Base-by-base conservation (phyloP, 345 rosid genomes). In the Odontarrhena argentea region DNA sequence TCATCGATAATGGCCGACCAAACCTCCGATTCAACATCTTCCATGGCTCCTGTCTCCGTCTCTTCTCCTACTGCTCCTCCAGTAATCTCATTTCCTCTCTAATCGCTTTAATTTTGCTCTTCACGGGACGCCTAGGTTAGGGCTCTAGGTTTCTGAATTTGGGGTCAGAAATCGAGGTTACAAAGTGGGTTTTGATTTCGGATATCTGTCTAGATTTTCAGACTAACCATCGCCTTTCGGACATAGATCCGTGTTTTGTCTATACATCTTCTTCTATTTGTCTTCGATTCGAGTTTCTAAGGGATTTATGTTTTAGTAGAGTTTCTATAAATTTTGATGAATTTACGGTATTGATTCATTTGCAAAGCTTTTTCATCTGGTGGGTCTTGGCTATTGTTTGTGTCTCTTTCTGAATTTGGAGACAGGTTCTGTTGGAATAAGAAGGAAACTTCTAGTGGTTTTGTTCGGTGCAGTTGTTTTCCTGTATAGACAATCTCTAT, bases 1-100 rank as follows among this genome's bases (percentile, higher is more conserved):
- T 13, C 63, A 44, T 37, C 48, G 67, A 13, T 18, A 45, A 87
- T 87, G 97, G 87, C 85, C 7, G 65, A 60, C 56, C 86, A 80
- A 10, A 63, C 60, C 53, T 70, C 88, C 48, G 93, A 85, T 80
- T 79, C 71, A 60, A 52, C 72, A 26, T 73, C 77, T 66, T 42
- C 88, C n/a, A 6, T 73, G 28, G 56, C 84, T 59, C 76, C 80
- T 52, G 71, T 79, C 57, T 74, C 83, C 32, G 51, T 40, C 12
- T 13, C 86, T 48, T 82, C 83, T 63, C 84, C 85, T 48, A 78
- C 73, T 42, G 73, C 73, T 74, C 69, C 73, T 71, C 69, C 78
- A 11, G 83, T 82, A 68, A 68, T 14, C 51, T 53, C 48, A 0
- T 22, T 64, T 56, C 0, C 67, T 58, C 61, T 65, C 42, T 25